A percentile compares a stretch with the other conserved stretches of the same genome.
phyloP scores from a whole-genome alignment of 2,329 filamentous ascomycete genomes.

The Calonectria multiphialidica region DNA sequence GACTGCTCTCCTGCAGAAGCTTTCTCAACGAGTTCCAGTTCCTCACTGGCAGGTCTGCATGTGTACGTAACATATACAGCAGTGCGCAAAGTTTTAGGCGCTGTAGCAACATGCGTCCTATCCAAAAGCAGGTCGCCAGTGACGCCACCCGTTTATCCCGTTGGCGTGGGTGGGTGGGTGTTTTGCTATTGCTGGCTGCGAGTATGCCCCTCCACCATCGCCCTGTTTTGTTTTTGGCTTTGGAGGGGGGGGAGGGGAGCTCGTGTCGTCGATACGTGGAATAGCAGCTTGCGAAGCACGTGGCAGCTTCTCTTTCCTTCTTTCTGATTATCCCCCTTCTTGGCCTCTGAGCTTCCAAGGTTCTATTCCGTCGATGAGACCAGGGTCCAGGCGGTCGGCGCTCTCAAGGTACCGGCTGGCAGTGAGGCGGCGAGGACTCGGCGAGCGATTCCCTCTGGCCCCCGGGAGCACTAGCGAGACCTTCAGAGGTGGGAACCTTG shows the following conservation, averaged over 20 bases:
- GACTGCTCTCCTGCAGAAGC: conserved; percentile 2
- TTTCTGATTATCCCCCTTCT: background rate
- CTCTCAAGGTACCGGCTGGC: background rate
- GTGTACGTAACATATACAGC: conserved; percentile 3
- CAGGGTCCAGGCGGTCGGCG: conserved; percentile 1
- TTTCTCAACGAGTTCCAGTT: conserved; percentile 42
- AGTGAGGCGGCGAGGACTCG: conserved; percentile 1
- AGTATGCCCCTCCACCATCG: background rate
- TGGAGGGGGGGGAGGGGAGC: background rate
- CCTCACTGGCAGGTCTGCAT: background rate
- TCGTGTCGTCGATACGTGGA: background rate
- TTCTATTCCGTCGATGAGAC: background rate
- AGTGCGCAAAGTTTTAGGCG: background rate
- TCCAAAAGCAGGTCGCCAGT: background rate
- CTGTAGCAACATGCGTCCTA: background rate
- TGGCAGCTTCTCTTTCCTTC: background rate
- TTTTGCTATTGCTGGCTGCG: no score
- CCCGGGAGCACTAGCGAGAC: background rate
- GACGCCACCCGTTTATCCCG: conserved; percentile 7
- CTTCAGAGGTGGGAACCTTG: conserved; percentile 4
- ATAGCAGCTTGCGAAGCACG: conserved; percentile 3
- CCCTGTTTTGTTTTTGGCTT: background rate
- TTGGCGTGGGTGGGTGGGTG: background rate
- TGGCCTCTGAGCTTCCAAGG: background rate
- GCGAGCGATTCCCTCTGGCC: background rate